A percentile compares a stretch with the other conserved stretches of the same genome.
phyloP scores from a whole-genome alignment of 2,329 filamentous ascomycete genomes.

The Trichoderma guizhouense region DNA sequence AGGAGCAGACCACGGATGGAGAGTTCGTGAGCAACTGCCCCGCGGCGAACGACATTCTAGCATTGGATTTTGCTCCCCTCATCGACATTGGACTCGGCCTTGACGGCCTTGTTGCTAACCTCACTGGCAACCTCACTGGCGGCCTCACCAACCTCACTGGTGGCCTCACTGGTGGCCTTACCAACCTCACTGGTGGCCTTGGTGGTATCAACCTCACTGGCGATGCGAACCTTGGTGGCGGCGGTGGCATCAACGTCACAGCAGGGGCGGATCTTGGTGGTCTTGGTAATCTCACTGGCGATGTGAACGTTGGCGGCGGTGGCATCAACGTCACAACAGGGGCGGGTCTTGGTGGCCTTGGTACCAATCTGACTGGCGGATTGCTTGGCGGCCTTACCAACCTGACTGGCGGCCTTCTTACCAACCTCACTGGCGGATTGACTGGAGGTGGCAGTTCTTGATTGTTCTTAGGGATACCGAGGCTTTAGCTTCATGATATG shows the following conservation, averaged over 20 bases:
- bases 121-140: no score
- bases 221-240: neutral
- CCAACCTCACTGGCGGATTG: neutral
- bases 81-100: neutral
- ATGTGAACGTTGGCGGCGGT: neutral
- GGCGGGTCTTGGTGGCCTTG: neutral
- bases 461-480: neutral
- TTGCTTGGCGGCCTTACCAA: neutral
- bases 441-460: neutral
- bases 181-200: neutral
- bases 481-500: neutral
- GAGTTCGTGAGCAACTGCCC: neutral
- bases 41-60: neutral
- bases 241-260: neutral
- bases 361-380: neutral
- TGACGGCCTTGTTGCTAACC: neutral
- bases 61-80: neutral
- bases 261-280: neutral
- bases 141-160: neutral
- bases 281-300: neutral
- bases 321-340: neutral
- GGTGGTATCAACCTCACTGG: neutral
- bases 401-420: neutral
- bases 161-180: neutral
- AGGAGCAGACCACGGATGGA: neutral